Conservation (phyloP, 1,139 yeast genomes). For the Zhuliangozyma parablackwelliae region DNA sequence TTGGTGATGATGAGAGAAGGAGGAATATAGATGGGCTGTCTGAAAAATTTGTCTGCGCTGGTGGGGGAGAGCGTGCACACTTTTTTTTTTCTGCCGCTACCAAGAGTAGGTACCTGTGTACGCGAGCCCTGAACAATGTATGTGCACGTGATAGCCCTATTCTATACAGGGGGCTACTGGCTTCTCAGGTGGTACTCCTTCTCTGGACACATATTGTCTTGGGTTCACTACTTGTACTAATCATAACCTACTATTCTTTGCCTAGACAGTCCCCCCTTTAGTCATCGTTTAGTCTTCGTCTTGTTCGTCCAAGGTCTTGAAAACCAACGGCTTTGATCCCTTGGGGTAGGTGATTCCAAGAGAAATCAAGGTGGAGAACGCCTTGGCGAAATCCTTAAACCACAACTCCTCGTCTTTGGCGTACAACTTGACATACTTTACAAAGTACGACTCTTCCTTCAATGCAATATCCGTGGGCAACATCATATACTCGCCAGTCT, state of each 20-base stretch:
- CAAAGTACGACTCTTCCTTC: conserved; percentile 60
- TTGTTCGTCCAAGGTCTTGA: conserved; percentile 73
- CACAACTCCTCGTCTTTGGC: conserved; percentile 68
- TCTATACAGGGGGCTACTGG: too few species aligned
- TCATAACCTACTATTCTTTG: too few species aligned
- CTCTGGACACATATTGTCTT: too few species aligned
- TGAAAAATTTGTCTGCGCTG: background rate
- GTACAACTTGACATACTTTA: conserved; percentile 62
- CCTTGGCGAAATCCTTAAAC: conserved; percentile 68
- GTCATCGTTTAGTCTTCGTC: too few species aligned
- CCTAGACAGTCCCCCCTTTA: too few species aligned
- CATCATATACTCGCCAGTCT: conserved; percentile 81
- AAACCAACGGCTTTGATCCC: conserved; percentile 40
- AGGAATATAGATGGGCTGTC: conserved; percentile 1
- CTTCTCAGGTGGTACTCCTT: too few species aligned
- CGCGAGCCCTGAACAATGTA: too few species aligned
- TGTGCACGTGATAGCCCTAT: too few species aligned
- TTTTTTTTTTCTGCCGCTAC: conserved; percentile 1
- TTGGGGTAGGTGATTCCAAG: conserved; percentile 64
- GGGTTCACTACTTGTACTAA: too few species aligned
- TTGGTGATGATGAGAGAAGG: conserved; percentile 3
- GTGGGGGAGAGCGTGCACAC: background rate
- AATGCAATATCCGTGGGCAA: conserved; percentile 79
- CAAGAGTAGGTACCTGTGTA: too few species aligned
- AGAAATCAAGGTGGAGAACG: conserved; percentile 67